Conservation (phyloP, 2,329 filamentous ascomycete species). For the Pseudogymnoascus sp. region DNA sequence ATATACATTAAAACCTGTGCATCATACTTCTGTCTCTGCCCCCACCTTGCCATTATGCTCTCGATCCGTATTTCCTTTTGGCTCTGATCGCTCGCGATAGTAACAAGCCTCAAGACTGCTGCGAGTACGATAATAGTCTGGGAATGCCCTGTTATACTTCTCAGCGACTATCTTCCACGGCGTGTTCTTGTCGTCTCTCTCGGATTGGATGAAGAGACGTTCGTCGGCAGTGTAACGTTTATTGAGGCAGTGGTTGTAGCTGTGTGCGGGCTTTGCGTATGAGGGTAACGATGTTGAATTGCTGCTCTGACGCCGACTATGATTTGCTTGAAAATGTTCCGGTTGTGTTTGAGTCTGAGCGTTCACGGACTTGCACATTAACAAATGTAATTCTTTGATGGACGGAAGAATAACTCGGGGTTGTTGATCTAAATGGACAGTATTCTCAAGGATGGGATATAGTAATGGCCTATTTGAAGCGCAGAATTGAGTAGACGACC, state of each 20-base stretch:
- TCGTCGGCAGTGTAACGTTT: background rate
- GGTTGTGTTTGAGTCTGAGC: background rate
- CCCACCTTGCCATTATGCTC: background rate
- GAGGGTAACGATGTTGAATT: background rate
- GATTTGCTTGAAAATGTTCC: background rate
- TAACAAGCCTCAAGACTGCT: background rate
- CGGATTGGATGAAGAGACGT: background rate
- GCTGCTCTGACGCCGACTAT: background rate
- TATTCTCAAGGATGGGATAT: too few relatives aligned
- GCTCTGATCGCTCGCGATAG: background rate
- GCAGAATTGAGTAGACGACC: too few relatives aligned
- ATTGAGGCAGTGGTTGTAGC: background rate
- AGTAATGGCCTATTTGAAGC: too few relatives aligned
- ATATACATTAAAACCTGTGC: background rate
- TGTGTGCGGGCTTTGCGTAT: background rate
- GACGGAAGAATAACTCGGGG: too few relatives aligned
- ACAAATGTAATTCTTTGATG: background rate
- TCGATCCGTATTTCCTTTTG: background rate
- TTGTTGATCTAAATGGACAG: too few relatives aligned
- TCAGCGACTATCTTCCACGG: background rate
- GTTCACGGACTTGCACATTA: background rate
- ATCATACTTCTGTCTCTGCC: background rate
- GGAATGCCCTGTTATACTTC: background rate
- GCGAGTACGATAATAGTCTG: background rate
- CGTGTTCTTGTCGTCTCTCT: background rate